Evolutionary conservation across 2,329 filamentous ascomycete genomes (phyloP), one percentile per base, ranked within the genome.

Genomic region (Pseudocercospora musae): DNA sequence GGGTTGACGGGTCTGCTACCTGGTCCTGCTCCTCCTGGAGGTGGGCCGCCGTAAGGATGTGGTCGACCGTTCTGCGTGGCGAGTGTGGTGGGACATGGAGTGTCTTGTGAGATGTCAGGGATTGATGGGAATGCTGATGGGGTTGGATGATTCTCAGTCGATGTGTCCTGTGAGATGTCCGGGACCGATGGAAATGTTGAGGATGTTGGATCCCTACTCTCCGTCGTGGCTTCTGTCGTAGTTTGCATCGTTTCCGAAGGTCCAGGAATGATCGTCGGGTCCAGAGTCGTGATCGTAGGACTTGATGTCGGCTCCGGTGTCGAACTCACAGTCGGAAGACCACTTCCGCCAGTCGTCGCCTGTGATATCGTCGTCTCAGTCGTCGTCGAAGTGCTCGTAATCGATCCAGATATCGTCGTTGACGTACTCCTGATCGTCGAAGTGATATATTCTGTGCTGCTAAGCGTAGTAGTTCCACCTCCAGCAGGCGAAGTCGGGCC

Each of bases 401-500:
- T 31, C 21, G 4, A 15, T 52, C 48, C 48, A 27, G 18, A 20
- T 15, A 8, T 54, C 52, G 52, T 20, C 8, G 49, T 11, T 1
- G 8, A 21, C 6, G 29, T 54, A 10, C 18, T 54, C 29, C 6
- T 23, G 2, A 10, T 33, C 29, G 29, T 20, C 29, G 52, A 33
- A 33, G 27, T 33, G 15, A 18, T 25, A 0, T 29, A 33, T 5
- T 6, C 49, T 4, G 49, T 31, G 15, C n/a, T 25, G 25, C 49
- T 20, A 10, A 21, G 11, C 21, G 9, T 31, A 5, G 49, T 29
- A 15, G 13, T 54, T 25, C 15, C 29, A 20, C n/a, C 8, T 40
- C 29, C 48, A 29, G 11, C 52, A 10, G 27, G 15, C 21, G 31
- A 37, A 21, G 40, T 72, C 4, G 89, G 86, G 1, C 89, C 89